phyloP scores from a whole-genome alignment of 2,329 filamentous ascomycete genomes.

The Colletotrichum caudatum region DNA sequence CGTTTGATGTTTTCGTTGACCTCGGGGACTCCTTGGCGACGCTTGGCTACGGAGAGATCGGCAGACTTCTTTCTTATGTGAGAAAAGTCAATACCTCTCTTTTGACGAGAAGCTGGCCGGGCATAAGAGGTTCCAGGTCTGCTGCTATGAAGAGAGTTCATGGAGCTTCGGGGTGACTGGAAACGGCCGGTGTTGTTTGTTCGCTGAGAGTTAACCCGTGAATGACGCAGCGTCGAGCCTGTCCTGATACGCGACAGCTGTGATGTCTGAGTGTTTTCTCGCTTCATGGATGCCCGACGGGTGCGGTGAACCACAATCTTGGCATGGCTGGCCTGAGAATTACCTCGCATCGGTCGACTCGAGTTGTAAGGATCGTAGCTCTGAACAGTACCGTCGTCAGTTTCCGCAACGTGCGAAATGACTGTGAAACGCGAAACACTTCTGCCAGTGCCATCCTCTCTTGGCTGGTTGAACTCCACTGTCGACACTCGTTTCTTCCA shows the following conservation, averaged over 20 bases:
- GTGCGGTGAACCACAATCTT: conserved; percentile 76
- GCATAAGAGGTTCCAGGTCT: conserved; percentile 56
- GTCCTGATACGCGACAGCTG: conserved; percentile 52
- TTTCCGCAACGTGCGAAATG: conserved; percentile 70
- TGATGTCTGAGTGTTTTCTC: conserved; percentile 51
- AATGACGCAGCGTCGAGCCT: conserved; percentile 47
- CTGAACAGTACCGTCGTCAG: conserved; percentile 61
- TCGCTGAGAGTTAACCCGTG: conserved; percentile 50
- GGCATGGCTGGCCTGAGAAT: conserved; percentile 68
- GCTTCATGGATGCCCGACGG: conserved; percentile 36
- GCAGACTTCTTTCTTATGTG: conserved; percentile 56
- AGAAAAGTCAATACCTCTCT: conserved; percentile 68
- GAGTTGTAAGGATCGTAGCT: conserved; percentile 90
- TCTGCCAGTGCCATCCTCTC: conserved; percentile 61
- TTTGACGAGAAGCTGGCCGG: conserved; percentile 60
- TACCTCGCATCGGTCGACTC: conserved; percentile 62
- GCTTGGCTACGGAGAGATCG: conserved; percentile 38
- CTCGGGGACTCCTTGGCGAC: conserved; percentile 11
- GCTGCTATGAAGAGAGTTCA: conserved; percentile 64
- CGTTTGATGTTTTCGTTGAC: not conserved
- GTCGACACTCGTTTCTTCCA: conserved; percentile 73
- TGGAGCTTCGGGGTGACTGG: conserved; percentile 55
- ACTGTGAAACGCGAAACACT: conserved; percentile 73
- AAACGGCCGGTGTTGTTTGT: conserved; percentile 47
- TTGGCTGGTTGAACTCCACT: conserved; percentile 66